Evolutionary conservation across 176 grass and related monocot species (phyloP).

Genomic region (Aegilops tauschii): DNA sequence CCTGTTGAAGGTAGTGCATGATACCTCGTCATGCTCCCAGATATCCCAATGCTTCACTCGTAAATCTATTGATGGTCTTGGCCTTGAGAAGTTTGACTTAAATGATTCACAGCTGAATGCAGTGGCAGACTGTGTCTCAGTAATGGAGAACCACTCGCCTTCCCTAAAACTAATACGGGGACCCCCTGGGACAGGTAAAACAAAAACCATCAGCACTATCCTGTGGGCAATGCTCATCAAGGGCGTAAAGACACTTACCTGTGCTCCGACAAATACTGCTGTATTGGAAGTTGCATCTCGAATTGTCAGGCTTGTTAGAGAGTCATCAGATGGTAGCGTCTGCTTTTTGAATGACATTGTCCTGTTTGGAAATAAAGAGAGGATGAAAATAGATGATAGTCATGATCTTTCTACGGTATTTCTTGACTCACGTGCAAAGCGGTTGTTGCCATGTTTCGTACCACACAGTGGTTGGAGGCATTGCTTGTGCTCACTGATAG

Average conservation of each 20-base stretch:
- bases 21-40: background rate
- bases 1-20: background rate
- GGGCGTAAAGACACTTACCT: slow-evolving; percentile 21
- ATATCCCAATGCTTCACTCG: background rate
- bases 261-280: slow-evolving; percentile 46
- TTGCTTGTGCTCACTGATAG: slow-evolving; percentile 27
- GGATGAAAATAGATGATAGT: background rate
- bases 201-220: slow-evolving; percentile 38
- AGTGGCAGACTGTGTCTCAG: too few species aligned
- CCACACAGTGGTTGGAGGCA: slow-evolving; percentile 40
- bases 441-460: slow-evolving; percentile 26
- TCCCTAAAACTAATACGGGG: too few species aligned
- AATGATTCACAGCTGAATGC: too few species aligned
- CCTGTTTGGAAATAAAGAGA: slow-evolving; percentile 34
- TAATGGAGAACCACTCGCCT: too few species aligned
- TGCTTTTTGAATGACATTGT: slow-evolving; percentile 31
- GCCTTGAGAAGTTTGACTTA: too few species aligned
- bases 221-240: slow-evolving; percentile 23
- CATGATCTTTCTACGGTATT: slow-evolving; percentile 29
- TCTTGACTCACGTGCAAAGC: slow-evolving; percentile 25
- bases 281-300: slow-evolving; percentile 18
- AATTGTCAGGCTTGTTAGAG: slow-evolving; percentile 9
- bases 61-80: background rate
- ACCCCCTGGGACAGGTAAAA: slow-evolving; percentile 40
- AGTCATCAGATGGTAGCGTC: background rate